phyloP scores from a whole-genome alignment of 768 basidiomycete genomes.

The Galerina sulciceps region DNA sequence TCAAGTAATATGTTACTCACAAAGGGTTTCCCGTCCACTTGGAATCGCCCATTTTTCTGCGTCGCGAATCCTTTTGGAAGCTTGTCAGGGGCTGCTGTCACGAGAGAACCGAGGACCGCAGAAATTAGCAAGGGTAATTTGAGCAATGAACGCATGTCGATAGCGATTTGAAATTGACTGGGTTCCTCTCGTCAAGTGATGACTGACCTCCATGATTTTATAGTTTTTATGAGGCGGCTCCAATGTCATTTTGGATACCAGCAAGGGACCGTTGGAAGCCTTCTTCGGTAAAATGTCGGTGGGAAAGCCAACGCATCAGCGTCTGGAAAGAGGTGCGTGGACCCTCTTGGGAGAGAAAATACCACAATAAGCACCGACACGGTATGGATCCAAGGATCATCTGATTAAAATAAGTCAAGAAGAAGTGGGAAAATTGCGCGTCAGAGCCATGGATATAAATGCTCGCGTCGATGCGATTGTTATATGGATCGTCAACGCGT shows the following conservation, averaged over 20 bases:
- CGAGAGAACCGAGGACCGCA: conserved; percentile 4
- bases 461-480: too few species aligned
- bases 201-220: background rate
- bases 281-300: too few species aligned
- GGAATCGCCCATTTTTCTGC: conserved; percentile 43
- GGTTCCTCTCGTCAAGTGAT: background rate
- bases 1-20: conserved; percentile 31
- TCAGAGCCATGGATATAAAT: too few species aligned
- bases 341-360: too few species aligned
- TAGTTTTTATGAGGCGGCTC: background rate
- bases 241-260: too few species aligned
- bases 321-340: background rate
- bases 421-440: too few species aligned
- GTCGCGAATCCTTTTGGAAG: conserved; percentile 47
- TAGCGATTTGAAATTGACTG: background rate
- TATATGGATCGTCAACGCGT: too few species aligned
- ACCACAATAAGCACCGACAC: too few species aligned
- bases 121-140: background rate
- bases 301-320: too few species aligned
- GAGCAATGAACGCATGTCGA: background rate
- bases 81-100: conserved; percentile 6
- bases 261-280: too few species aligned
- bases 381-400: too few species aligned
- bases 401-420: too few species aligned
- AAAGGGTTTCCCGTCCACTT: conserved; percentile 55